Base-by-base conservation (phyloP, 257 asterid genomes). In the Avicennia marina region DNA sequence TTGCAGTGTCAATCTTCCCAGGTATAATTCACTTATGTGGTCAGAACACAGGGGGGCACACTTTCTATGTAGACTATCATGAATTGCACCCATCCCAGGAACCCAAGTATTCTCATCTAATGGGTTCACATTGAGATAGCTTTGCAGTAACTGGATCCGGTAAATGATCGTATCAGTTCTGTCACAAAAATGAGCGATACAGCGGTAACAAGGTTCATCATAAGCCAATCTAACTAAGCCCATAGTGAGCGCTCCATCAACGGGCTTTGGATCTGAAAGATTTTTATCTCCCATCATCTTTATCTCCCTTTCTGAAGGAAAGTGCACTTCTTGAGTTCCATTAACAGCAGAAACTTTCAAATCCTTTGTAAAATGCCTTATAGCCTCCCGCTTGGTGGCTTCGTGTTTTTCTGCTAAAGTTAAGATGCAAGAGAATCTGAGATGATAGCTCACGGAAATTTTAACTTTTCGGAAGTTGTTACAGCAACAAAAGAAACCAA, bases 331-430 rank as follows among this genome's bases (percentile, higher is more conserved):
- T 68, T 72, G 85, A 13, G 18, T 57, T 42, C 84, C 87, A 52
- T 75, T 50, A 10, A 3, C 19, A 64, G 50, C 64, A 10, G 18
- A 64, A 15, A 79, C 83, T 56, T 74, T 81, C 58, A 91, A 71
- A 72, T 91, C 98, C 74, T 85, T 91, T 0, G 95, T 78, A 70
- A 83, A 91, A 69, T 91, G 95, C 65, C 75, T 65, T 1, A 88
- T 81, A 2, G 95, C 58, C 58, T 86, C 97, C 1, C 64, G 68
- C 65, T 91, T 91, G 10, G 90, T 81, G 46, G 95, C 79, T 47
- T 91, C 98, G 22, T 91, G 98, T 70, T 91, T 91, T 66, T 83
- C 95, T 0, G 98, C 93, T 58, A 91, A 64, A 32, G 96, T 91
- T 68, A 88, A 64, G 40, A 91, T 65, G 60, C 96, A 91, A 2